Conservation (phyloP, 2,329 filamentous ascomycete species). For the Paramyrothecium roridum region DNA sequence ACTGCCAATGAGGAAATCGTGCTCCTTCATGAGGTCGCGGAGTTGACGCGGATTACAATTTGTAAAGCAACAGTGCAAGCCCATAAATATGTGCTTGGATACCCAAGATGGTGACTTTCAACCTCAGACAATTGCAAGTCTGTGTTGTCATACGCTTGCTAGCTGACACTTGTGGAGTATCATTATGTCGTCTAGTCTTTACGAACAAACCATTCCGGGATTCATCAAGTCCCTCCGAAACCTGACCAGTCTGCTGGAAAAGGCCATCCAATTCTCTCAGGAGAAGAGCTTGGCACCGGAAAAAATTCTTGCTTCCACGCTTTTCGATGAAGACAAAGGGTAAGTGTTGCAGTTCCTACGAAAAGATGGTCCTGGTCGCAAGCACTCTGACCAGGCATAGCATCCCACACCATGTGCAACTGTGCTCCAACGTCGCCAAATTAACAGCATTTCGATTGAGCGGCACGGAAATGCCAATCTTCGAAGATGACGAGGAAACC, state of each 20-base stretch:
- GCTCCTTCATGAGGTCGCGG: no score
- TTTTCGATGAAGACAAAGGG: conserved; percentile 15
- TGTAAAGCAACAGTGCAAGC: no score
- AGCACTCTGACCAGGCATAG: conserved; percentile 1
- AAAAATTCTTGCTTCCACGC: conserved; percentile 13
- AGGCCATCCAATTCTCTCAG: not conserved
- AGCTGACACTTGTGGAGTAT: not conserved
- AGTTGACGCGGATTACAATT: no score
- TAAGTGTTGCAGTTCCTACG: conserved; percentile 15
- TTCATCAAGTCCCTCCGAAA: conserved; percentile 1
- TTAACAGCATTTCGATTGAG: conserved; percentile 14
- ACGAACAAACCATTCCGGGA: not conserved
- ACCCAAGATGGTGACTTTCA: no score
- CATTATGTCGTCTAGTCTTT: conserved; percentile 14
- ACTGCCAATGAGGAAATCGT: no score
- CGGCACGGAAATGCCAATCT: conserved; percentile 8
- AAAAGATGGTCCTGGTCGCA: not conserved
- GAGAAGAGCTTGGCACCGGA: conserved; percentile 3
- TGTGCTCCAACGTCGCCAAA: conserved; percentile 20
- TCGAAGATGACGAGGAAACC: conserved; percentile 20
- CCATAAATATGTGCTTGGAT: no score
- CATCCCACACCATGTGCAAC: conserved; percentile 17
- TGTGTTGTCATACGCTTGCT: no score
- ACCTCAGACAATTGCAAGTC: no score
- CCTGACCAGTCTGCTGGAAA: not conserved